Conservation (phyloP, 768 basidiomycete genomes). For the Macrolepiota dolichaula region DNA sequence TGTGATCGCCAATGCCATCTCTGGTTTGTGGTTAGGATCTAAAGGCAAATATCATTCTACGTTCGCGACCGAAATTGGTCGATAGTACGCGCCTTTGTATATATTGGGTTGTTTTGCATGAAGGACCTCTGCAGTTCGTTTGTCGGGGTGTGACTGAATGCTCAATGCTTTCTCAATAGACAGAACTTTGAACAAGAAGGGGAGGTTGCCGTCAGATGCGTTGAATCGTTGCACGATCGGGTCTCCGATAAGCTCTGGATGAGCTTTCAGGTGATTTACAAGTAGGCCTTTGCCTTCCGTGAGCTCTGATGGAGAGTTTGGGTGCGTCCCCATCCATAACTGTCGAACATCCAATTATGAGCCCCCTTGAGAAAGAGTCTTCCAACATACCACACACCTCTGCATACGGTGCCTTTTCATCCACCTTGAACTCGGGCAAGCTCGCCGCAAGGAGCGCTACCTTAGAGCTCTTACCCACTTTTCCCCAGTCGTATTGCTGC, state of each 20-base stretch:
- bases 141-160: slow-evolving; percentile 92
- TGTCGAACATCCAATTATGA: slow-evolving; percentile 27
- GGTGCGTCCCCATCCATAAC: slow-evolving; percentile 99
- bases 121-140: slow-evolving; percentile 69
- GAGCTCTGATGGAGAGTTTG: slow-evolving; percentile 52
- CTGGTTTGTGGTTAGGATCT: slow-evolving; percentile 98
- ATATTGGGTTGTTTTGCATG: slow-evolving; percentile 70
- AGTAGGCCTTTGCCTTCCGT: slow-evolving; percentile 36
- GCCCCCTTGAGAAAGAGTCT: not conserved
- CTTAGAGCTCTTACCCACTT: slow-evolving; percentile 72
- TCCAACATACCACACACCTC: slow-evolving; percentile 58
- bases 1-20: slow-evolving; percentile 97
- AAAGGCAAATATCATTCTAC: not conserved
- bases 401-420: slow-evolving; percentile 80
- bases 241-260: slow-evolving; percentile 69
- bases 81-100: slow-evolving; percentile 73
- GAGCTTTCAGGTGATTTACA: slow-evolving; percentile 56
- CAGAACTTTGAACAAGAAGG: slow-evolving; percentile 91
- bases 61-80: not conserved
- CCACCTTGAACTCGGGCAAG: slow-evolving; percentile 62
- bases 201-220: slow-evolving; percentile 64
- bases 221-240: slow-evolving; percentile 52
- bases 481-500: slow-evolving; percentile 96
- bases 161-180: slow-evolving; percentile 87
- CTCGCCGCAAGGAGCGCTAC: slow-evolving; percentile 84